Evolutionary conservation across 1,284 basidiomycete genomes (phyloP).

Genomic region (Gomphus bonarii): DNA sequence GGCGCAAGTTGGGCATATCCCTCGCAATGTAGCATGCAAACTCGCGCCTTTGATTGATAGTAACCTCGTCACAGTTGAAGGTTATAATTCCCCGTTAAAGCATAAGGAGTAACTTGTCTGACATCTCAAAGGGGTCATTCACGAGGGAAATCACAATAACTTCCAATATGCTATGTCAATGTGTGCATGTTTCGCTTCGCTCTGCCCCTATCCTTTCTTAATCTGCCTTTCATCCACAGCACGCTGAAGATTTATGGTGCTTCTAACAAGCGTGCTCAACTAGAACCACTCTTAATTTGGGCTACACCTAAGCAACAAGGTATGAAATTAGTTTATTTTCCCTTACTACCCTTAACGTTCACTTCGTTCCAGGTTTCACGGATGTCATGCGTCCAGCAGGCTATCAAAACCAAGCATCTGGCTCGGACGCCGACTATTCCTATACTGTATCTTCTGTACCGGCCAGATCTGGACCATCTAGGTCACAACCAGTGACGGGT

Average conservation of each 20-base stretch:
- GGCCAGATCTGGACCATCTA: constrained; percentile 6
- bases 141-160: constrained; percentile 52
- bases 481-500: constrained; percentile 11
- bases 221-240: constrained; percentile 26
- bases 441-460: constrained; percentile 7
- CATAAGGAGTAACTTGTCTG: background rate
- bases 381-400: constrained; percentile 19
- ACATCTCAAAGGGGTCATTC: constrained; percentile 32
- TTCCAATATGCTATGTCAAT: constrained; percentile 48
- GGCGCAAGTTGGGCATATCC: constrained; percentile 72
- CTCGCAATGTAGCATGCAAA: constrained; percentile 45
- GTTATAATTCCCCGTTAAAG: constrained; percentile 20
- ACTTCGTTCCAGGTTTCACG: constrained; percentile 16
- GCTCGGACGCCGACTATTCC: background rate
- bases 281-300: constrained; percentile 65
- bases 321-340: background rate
- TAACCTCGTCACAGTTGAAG: constrained; percentile 57
- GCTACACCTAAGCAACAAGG: constrained; percentile 61
- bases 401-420: constrained; percentile 6
- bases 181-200: constrained; percentile 26
- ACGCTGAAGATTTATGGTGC: constrained; percentile 64
- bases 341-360: background rate
- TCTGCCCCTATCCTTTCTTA: background rate
- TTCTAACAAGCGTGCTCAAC: constrained; percentile 39
- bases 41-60: constrained; percentile 66